These are phyloP conservation scores for Diaporthe vexans DNA, from an alignment of 2,329 filamentous ascomycete species.

Conservation along the genomic window DNA sequence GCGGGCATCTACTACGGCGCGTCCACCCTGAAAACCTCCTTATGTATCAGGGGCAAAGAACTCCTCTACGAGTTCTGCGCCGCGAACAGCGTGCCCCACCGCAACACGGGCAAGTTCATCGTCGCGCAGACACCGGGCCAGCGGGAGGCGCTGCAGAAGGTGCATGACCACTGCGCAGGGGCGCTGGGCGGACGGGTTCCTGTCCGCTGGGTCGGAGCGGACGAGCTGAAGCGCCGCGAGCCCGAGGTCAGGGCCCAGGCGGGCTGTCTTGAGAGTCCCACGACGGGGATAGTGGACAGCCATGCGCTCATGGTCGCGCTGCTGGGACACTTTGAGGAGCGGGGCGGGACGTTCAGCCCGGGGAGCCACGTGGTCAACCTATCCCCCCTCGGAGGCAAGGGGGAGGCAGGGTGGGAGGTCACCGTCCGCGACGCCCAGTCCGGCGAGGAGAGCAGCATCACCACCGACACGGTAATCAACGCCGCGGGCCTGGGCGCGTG, in stretches of 20 bases:
- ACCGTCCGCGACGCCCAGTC: slow-evolving; percentile 61
- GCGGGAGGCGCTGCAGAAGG: slow-evolving; percentile 69
- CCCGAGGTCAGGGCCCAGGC: slow-evolving; percentile 80
- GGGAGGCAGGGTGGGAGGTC: slow-evolving; percentile 77
- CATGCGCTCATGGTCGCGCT: slow-evolving; percentile 88
- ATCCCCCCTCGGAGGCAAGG: slow-evolving; percentile 64
- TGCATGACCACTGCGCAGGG: slow-evolving; percentile 61
- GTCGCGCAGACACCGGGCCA: slow-evolving; percentile 86
- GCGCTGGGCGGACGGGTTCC: slow-evolving; percentile 69
- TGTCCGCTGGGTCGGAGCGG: slow-evolving; percentile 75
- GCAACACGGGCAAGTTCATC: slow-evolving; percentile 91
- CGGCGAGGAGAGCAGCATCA: slow-evolving; percentile 71
- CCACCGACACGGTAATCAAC: slow-evolving; percentile 84
- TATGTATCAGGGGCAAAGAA: slow-evolving; percentile 84
- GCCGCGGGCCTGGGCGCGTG: slow-evolving; percentile 86
- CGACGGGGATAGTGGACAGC: slow-evolving; percentile 91
- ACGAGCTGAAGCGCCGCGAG: slow-evolving; percentile 76
- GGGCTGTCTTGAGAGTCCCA: slow-evolving; percentile 85
- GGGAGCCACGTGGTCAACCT: slow-evolving; percentile 75
- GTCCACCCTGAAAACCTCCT: slow-evolving; percentile 81
- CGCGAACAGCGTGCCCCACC: slow-evolving; percentile 75
- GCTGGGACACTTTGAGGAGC: slow-evolving; percentile 81
- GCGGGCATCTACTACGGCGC: slow-evolving; percentile 92
- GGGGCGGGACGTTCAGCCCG: slow-evolving; percentile 81
- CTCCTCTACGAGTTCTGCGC: slow-evolving; percentile 85